phyloP scores from a whole-genome alignment of 208 protist genomes.

The Balamuthia mandrillaris region DNA sequence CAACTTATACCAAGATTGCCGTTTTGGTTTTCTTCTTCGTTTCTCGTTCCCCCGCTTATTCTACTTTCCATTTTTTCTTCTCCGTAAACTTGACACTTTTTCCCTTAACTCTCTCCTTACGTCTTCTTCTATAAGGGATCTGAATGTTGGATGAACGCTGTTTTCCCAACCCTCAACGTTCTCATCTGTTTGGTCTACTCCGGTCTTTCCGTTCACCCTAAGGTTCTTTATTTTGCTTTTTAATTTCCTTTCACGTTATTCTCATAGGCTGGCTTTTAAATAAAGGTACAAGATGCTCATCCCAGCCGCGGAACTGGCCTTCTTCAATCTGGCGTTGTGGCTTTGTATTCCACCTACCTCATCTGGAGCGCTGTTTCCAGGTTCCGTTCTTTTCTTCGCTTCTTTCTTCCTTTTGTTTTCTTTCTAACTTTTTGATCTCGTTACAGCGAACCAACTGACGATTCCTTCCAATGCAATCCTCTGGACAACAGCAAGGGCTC shows the following conservation, averaged over 20 bases:
- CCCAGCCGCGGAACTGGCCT: constrained; percentile 57
- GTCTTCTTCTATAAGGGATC: constrained; percentile 23
- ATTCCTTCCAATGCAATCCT: constrained; percentile 74
- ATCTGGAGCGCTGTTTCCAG: constrained; percentile 78
- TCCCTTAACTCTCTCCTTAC: no score
- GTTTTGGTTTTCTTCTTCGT: no score
- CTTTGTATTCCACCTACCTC: constrained; percentile 81
- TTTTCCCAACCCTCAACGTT: constrained; percentile 78
- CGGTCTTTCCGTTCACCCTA: constrained; percentile 78
- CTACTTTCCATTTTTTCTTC: no score
- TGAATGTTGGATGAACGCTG: constrained; percentile 79
- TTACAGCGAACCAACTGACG: constrained; percentile 51
- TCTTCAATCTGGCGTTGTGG: constrained; percentile 85
- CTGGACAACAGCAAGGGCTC: constrained; percentile 47
- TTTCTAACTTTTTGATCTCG: neutral
- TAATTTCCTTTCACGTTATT: neutral
- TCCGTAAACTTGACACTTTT: no score
- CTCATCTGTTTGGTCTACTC: constrained; percentile 61
- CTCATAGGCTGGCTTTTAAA: neutral
- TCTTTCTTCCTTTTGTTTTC: neutral
- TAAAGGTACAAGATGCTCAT: constrained; percentile 58
- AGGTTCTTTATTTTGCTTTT: constrained; percentile 55
- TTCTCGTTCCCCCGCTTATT: no score
- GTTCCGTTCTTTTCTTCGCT: neutral
- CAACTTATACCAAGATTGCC: no score